Evolutionary conservation across 768 basidiomycete genomes (phyloP).

Genomic region (Lactarius hatsudake): DNA sequence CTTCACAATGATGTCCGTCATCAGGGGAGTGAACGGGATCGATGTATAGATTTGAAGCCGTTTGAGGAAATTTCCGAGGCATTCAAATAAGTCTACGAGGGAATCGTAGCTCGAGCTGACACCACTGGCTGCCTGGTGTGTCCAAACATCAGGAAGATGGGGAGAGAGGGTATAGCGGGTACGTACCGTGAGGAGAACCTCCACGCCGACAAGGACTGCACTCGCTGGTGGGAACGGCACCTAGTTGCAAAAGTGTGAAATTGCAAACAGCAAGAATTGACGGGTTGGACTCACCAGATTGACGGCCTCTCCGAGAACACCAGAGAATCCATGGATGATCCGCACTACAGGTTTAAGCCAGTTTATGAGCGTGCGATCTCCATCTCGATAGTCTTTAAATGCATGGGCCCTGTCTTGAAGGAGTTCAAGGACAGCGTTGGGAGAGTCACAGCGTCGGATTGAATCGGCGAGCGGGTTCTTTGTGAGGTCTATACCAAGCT

Average conservation of each 20-base stretch:
- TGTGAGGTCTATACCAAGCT: background rate
- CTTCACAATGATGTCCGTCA: background rate
- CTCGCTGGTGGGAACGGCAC: background rate
- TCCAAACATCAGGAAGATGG: background rate
- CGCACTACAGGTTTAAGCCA: background rate
- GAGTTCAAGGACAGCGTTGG: background rate
- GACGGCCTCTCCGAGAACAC: background rate
- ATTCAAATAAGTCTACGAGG: background rate
- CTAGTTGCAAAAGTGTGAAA: background rate
- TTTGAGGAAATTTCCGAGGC: background rate
- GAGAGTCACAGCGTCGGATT: background rate
- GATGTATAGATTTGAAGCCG: background rate
- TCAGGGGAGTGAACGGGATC: background rate
- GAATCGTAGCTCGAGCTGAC: constrained; percentile 3
- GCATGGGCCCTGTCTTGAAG: background rate
- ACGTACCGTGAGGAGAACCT: background rate
- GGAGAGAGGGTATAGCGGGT: background rate
- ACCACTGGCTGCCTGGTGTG: background rate
- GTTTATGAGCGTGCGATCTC: background rate
- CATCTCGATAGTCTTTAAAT: background rate
- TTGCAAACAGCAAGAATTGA: background rate
- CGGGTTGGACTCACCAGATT: background rate
- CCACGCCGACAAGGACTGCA: background rate
- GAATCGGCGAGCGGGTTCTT: background rate
- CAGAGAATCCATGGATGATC: background rate